phyloP scores from a whole-genome alignment of 2,329 filamentous ascomycete genomes.

The Pseudodiploospora longispora region DNA sequence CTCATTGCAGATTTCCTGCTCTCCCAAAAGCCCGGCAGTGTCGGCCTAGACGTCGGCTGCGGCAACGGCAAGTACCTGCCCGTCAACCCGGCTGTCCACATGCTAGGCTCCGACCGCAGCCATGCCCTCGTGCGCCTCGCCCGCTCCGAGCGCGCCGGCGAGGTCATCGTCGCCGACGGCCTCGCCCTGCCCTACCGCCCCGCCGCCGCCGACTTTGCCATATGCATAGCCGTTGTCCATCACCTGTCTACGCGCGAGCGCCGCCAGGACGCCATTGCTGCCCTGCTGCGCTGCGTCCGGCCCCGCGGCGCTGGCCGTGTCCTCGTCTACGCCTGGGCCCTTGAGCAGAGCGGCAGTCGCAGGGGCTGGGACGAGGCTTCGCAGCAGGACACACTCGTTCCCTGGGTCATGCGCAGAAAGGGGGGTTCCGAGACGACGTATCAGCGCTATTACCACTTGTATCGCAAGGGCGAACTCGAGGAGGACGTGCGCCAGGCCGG shows the following conservation, averaged over 20 bases:
- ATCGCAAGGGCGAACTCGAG: constrained; percentile 78
- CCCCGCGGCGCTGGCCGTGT: constrained; percentile 53
- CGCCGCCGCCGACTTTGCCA: constrained; percentile 64
- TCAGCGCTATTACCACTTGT: constrained; percentile 91
- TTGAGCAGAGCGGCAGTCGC: constrained; percentile 82
- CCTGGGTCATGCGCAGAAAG: constrained; percentile 66
- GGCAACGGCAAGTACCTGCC: constrained; percentile 93
- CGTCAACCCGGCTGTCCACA: constrained; percentile 69
- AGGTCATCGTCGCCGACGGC: constrained; percentile 72
- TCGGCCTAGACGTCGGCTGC: constrained; percentile 89
- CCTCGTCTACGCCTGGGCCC: constrained; percentile 87
- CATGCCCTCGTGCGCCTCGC: constrained; percentile 46
- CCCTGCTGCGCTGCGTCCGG: constrained; percentile 60
- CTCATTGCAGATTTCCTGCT: constrained; percentile 74
- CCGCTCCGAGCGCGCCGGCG: constrained; percentile 40
- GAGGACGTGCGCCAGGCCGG: constrained; percentile 67
- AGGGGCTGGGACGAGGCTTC: constrained; percentile 80
- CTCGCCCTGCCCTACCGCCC: constrained; percentile 71
- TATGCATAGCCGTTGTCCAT: constrained; percentile 90
- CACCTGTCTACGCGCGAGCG: constrained; percentile 75
- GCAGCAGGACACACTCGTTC: constrained; percentile 88
- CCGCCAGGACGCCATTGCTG: constrained; percentile 62
- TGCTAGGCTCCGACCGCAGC: constrained; percentile 79
- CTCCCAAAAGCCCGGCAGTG: constrained; percentile 55
- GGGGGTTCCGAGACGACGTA: constrained; percentile 49